Percentiles rank a stretch among this genome's conserved stretches.
These are phyloP conservation scores for Telopea speciosissima DNA, from an alignment of 177 flowering plant genomes.

Conservation along the genomic window DNA sequence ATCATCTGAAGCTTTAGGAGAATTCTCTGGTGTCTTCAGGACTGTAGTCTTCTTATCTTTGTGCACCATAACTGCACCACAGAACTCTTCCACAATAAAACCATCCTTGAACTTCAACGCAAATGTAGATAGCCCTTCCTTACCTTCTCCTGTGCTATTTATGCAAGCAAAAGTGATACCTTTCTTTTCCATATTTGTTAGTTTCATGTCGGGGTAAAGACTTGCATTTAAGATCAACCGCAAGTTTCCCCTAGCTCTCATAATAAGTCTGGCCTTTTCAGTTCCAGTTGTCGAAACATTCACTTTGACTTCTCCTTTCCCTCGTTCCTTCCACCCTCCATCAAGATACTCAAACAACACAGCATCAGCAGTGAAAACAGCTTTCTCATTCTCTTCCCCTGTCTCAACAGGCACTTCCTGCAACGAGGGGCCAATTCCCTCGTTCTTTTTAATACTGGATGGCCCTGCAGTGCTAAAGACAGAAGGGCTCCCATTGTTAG, in stretches of 20 bases:
- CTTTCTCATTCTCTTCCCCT: constrained; percentile 88
- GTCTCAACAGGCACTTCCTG: constrained; percentile 79
- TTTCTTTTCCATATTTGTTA: constrained; percentile 81
- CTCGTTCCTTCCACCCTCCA: constrained; percentile 93
- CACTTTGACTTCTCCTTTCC: constrained; percentile 89
- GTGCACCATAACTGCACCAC: constrained; percentile 47
- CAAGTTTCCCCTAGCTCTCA: constrained; percentile 83
- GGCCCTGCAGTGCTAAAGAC: constrained; percentile 40
- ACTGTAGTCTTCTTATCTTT: constrained; percentile 31
- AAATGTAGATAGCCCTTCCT: constrained; percentile 63
- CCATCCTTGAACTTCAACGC: constrained; percentile 82
- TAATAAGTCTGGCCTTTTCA: constrained; percentile 64
- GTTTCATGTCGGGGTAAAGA: constrained; percentile 88
- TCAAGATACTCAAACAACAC: constrained; percentile 68
- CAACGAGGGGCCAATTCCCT: constrained; percentile 45
- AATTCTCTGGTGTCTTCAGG: constrained; percentile 79
- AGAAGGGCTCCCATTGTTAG: constrained; percentile 59
- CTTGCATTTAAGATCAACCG: constrained; percentile 81
- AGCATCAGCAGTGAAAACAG: constrained; percentile 73
- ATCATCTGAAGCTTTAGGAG: constrained; percentile 64
- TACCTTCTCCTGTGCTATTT: constrained; percentile 60
- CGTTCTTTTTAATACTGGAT: constrained; percentile 41
- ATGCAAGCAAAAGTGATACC: constrained; percentile 89
- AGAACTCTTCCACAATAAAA: constrained; percentile 62
- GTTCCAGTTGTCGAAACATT: constrained; percentile 53